Base-by-base conservation (phyloP, 306 rosid genomes). In the Begonia masoniana region DNA sequence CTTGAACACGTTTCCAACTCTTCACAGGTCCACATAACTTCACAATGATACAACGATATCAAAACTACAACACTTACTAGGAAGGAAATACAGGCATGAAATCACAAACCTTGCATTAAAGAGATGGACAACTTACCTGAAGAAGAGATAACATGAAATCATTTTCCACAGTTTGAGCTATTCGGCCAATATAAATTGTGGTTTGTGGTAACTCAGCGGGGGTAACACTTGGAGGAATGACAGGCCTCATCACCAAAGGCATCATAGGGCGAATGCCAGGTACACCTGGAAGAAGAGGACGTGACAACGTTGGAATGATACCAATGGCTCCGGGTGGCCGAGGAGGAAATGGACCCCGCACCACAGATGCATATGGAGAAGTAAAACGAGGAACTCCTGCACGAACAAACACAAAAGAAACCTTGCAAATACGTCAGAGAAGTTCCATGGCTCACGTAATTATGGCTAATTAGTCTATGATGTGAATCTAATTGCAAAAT, bases 1-100 rank as follows among this genome's bases (percentile, higher is more conserved):
- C 77, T 71, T 85, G 96, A 60, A 84, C 73, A 45, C 96, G 94
- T 71, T 92, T 92, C 99, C 99, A 92, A 79, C 77, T 79, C 82
- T 86, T 92, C 77, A 92, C 81, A 59, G 85, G 74, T 71, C 99
- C 99, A 65, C 99, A 92, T 31, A 82, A 68, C 99, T 92, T 53
- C 13, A 79, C 13, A 58, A 54, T 31, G 9, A 68, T 68, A 56
- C 41, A 52, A 47, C 50, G 61, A 58, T 35, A 55, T 52, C 24
- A 50, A 31, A 55, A 59, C 14, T 43, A 15, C 52, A 21, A 21
- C 17, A 52, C 47, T 43, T 14, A 55, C 64, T 47, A 9, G 19
- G 49, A 52, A 45, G 10, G 64, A 11, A 56, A 46, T 39, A 7
- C 39, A 10, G 17, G 36, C 39, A 57, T 10, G 21, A 36, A 12